phyloP scores from a whole-genome alignment of 2,329 filamentous ascomycete genomes.

The Ophiostoma ulmi region DNA sequence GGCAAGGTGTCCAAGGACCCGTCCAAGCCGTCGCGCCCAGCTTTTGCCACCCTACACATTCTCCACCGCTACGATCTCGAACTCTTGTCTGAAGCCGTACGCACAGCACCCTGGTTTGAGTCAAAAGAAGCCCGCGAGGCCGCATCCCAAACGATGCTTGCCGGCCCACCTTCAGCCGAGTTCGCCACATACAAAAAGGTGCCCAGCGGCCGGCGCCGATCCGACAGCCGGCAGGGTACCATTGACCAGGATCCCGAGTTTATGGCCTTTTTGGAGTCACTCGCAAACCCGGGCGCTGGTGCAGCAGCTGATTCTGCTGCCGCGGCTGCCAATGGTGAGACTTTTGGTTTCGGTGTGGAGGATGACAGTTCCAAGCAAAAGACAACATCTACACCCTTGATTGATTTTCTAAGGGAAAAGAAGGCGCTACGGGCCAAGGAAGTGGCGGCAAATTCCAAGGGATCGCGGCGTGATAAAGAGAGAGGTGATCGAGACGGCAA shows the following conservation, averaged over 20 bases:
- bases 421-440: slow-evolving; percentile 70
- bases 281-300: slow-evolving; percentile 61
- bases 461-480: slow-evolving; percentile 31
- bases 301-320: slow-evolving; percentile 32
- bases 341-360: slow-evolving; percentile 35
- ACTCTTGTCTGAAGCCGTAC: slow-evolving; percentile 64
- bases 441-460: slow-evolving; percentile 47
- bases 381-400: slow-evolving; percentile 76
- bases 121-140: slow-evolving; percentile 72
- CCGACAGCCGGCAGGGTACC: slow-evolving; percentile 82
- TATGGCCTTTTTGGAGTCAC: slow-evolving; percentile 80
- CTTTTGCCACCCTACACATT: slow-evolving; percentile 77
- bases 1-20: slow-evolving; percentile 77
- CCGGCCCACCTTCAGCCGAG: slow-evolving; percentile 75
- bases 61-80: slow-evolving; percentile 64
- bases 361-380: slow-evolving; percentile 53
- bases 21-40: slow-evolving; percentile 78
- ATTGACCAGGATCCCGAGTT: slow-evolving; percentile 97
- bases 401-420: slow-evolving; percentile 86
- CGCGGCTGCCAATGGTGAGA: slow-evolving; percentile 13
- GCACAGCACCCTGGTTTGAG: slow-evolving; percentile 69
- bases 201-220: slow-evolving; percentile 61
- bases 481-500: slow-evolving; percentile 27
- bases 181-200: slow-evolving; percentile 80
- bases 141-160: slow-evolving; percentile 62